Base-by-base conservation (phyloP, 1,284 basidiomycete species). In the Malassezia obtusa region DNA sequence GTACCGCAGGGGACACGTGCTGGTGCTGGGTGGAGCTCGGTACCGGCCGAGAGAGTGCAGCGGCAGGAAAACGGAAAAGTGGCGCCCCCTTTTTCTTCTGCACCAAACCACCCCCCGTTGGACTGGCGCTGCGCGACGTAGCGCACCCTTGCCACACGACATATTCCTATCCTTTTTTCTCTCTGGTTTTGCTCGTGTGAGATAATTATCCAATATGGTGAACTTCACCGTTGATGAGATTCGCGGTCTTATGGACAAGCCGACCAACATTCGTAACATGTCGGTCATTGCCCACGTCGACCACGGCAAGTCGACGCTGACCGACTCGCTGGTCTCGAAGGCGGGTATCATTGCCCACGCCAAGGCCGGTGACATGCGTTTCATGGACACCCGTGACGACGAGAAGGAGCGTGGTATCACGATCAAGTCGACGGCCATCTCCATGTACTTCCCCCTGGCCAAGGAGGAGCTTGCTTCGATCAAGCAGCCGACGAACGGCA, bases 341-440 rank as follows among this genome's bases (percentile, higher is more conserved):
- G 94, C 94, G 63, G 94, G 94, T 84, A 99, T 99, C 77, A 96
- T 99, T 74, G 92, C 94, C 68, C 79, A 81, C 53, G 80, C 89
- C 74, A 95, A 95, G 78, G 90, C 94, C 63, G 92, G 71, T 77
- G 91, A 96, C 64, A 82, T 87, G 82, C 89, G 94, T 68, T 95
- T 92, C 77, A 98, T 89, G 64, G 92, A 99, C 78, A 98, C 94
- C 68, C 71, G 92, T 81, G 84, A 87, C 37, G 94, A 99, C 76
- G 94, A 99, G 80, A 98, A 95, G 77, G 94, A 98, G 77, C 91
- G 94, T 80, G 94, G 94, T 82, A 99, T 99, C 75, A 99, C 94
- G 58, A 99, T 99, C 81, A 99, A 99, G 80, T 98, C 94, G 45
- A 99, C 94, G 43, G 94, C 92, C 75, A 96, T 98, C 77, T 95